These are phyloP conservation scores for Mrakia gelida DNA, from an alignment of 768 basidiomycete species.

Conservation along the genomic window DNA sequence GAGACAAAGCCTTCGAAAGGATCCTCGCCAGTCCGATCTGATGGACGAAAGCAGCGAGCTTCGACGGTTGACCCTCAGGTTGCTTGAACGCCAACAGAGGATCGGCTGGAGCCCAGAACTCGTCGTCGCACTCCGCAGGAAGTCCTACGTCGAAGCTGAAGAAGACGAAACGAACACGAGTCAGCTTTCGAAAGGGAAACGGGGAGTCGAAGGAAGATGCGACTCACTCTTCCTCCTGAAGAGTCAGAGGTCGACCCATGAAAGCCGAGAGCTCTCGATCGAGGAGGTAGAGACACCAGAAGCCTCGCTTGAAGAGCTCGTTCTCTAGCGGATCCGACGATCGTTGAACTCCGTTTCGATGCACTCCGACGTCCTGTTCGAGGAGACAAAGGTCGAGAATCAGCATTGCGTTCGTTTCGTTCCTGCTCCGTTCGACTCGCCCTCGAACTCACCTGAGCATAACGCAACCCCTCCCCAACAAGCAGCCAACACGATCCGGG, in stretches of 20 bases:
- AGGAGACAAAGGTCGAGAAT: not conserved
- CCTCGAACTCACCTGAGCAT: constrained; percentile 19
- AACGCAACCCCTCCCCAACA: constrained; percentile 29
- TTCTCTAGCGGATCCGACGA: constrained; percentile 28
- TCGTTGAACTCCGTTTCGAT: constrained; percentile 24
- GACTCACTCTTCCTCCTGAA: constrained; percentile 30
- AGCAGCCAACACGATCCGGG: constrained; percentile 32
- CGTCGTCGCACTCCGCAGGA: constrained; percentile 30
- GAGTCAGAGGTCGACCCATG: constrained; percentile 25
- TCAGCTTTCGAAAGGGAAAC: not conserved
- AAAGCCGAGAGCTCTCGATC: constrained; percentile 29
- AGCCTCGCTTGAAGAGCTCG: constrained; percentile 23
- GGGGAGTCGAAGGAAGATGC: not conserved
- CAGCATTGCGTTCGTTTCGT: not conserved
- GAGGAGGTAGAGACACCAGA: constrained; percentile 9
- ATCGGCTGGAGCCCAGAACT: constrained; percentile 16
- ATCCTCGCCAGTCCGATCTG: constrained; percentile 25
- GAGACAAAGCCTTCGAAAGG: constrained; percentile 15
- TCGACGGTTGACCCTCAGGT: constrained; percentile 19
- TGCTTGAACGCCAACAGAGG: constrained; percentile 10
- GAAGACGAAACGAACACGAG: not conserved
- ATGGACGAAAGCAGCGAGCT: constrained; percentile 23
- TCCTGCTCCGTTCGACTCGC: not conserved
- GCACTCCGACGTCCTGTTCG: constrained; percentile 28
- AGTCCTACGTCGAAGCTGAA: constrained; percentile 31